Percentiles rank a stretch among this genome's conserved stretches.
Evolutionary conservation across 2,329 filamentous ascomycete species (phyloP).

Genomic region (Lizonia empirigonia): DNA sequence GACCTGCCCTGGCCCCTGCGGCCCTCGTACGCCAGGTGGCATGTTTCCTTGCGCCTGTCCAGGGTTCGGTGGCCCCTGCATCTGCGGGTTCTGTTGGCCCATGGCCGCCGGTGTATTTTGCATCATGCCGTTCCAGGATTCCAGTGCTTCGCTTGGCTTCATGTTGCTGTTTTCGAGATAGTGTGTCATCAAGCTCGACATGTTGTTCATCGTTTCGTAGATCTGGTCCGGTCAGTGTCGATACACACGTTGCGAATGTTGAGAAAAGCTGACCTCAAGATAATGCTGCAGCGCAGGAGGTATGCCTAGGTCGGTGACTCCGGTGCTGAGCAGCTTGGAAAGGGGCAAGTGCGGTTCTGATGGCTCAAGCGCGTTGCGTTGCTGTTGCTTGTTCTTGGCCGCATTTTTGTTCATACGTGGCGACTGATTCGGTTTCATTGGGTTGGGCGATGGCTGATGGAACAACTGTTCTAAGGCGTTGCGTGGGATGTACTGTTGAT

Average conservation of each 20-base stretch:
- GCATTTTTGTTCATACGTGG: slow-evolving; percentile 62
- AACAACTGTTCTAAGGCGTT: slow-evolving; percentile 58
- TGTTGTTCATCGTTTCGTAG: slow-evolving; percentile 68
- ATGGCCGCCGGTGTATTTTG: slow-evolving; percentile 29
- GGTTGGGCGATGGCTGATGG: slow-evolving; percentile 53
- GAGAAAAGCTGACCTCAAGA: slow-evolving; percentile 60
- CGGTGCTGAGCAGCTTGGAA: slow-evolving; percentile 53
- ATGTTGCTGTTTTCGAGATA: slow-evolving; percentile 60
- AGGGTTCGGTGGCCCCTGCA: slow-evolving; percentile 34
- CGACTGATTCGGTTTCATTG: slow-evolving; percentile 60
- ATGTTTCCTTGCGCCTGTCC: slow-evolving; percentile 38
- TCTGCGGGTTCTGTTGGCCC: slow-evolving; percentile 29
- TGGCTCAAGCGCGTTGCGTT: slow-evolving; percentile 32
- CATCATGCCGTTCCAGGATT: slow-evolving; percentile 57
- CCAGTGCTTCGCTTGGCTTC: slow-evolving; percentile 61
- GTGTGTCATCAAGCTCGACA: slow-evolving; percentile 65
- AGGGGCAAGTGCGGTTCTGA: slow-evolving; percentile 51
- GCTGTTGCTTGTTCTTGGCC: slow-evolving; percentile 55
- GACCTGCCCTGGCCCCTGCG: slow-evolving; percentile 39
- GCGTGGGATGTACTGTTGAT: slow-evolving; percentile 84
- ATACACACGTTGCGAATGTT: slow-evolving; percentile 17
- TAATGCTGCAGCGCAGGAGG: slow-evolving; percentile 63
- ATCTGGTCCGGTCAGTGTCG: slow-evolving; percentile 53
- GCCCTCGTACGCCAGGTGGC: slow-evolving; percentile 40
- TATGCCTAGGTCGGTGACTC: slow-evolving; percentile 60